Conservation (phyloP, 2,329 filamentous ascomycete genomes). For the Ceratocystis papillata region DNA sequence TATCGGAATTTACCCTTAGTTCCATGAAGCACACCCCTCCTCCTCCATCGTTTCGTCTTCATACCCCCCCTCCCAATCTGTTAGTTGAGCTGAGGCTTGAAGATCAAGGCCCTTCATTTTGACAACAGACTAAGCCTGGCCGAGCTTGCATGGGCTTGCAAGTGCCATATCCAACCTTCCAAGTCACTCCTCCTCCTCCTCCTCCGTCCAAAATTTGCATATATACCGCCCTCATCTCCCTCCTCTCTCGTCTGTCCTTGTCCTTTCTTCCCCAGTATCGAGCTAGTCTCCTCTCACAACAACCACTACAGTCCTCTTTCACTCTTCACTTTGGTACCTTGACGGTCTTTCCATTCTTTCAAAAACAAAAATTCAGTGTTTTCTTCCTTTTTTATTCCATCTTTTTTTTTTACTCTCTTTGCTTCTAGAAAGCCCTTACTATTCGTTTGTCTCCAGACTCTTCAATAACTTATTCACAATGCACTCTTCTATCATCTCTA, state of each 20-base stretch:
- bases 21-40: background rate
- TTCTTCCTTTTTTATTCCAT: background rate
- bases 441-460: background rate
- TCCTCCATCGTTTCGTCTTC: background rate
- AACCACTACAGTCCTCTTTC: constrained; percentile 13
- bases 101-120: too few species aligned
- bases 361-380: background rate
- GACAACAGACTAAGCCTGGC: too few species aligned
- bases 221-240: constrained; percentile 17
- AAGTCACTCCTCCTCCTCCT: background rate
- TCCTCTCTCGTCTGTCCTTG: background rate
- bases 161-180: background rate
- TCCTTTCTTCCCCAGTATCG: constrained; percentile 20
- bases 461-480: constrained; percentile 17
- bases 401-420: constrained; percentile 6
- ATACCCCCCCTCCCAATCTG: too few species aligned
- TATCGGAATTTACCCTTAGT: too few species aligned
- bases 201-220: background rate
- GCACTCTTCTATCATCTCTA: constrained; percentile 20
- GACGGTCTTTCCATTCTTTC: constrained; percentile 17
- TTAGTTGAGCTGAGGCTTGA: too few species aligned
- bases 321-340: constrained; percentile 20
- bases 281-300: constrained; percentile 20
- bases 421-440: background rate
- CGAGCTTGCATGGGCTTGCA: background rate